These are phyloP conservation scores for Russula emetica DNA, from an alignment of 768 basidiomycete genomes.

Conservation along the genomic window DNA sequence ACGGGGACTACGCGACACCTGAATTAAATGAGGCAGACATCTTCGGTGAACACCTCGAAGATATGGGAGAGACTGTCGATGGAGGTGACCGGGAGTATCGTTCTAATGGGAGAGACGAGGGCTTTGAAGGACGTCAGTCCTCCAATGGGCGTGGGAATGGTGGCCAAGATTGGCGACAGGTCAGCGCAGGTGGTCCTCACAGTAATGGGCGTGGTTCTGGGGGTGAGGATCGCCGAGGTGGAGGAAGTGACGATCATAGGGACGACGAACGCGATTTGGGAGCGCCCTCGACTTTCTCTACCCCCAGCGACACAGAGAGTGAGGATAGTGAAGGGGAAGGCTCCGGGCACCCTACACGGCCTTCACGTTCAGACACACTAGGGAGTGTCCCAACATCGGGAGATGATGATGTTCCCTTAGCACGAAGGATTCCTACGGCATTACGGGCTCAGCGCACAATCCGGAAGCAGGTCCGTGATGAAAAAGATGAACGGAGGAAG, in stretches of 20 bases:
- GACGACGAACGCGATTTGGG: slow-evolving; percentile 36
- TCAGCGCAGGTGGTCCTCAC: slow-evolving; percentile 32
- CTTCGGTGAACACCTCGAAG: slow-evolving; percentile 1
- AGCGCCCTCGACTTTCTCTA: slow-evolving; percentile 33
- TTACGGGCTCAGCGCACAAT: slow-evolving; percentile 79
- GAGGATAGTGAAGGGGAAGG: slow-evolving; percentile 45
- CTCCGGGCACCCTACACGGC: slow-evolving; percentile 4
- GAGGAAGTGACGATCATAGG: slow-evolving; percentile 39
- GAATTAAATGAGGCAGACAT: slow-evolving; percentile 16
- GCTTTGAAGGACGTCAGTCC: slow-evolving; percentile 1
- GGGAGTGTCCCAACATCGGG: slow-evolving; percentile 8
- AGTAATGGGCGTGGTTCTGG: slow-evolving; percentile 28
- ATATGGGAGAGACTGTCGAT: slow-evolving; percentile 13
- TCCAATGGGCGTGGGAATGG: slow-evolving; percentile 20
- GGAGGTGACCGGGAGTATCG: slow-evolving; percentile 3
- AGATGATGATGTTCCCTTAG: slow-evolving; percentile 80
- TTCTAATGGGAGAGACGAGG: slow-evolving; percentile 4
- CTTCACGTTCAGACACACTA: slow-evolving; percentile 17
- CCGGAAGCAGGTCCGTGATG: slow-evolving; percentile 63
- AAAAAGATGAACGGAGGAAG: slow-evolving; percentile 53
- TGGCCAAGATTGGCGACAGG: slow-evolving; percentile 28
- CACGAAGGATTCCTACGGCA: slow-evolving; percentile 77
- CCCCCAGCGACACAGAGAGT: slow-evolving; percentile 34
- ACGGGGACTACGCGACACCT: slow-evolving; percentile 16
- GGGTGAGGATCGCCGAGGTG: slow-evolving; percentile 28